Conservation (phyloP, 2,329 filamentous ascomycete species). For the Neonectria magnoliae region DNA sequence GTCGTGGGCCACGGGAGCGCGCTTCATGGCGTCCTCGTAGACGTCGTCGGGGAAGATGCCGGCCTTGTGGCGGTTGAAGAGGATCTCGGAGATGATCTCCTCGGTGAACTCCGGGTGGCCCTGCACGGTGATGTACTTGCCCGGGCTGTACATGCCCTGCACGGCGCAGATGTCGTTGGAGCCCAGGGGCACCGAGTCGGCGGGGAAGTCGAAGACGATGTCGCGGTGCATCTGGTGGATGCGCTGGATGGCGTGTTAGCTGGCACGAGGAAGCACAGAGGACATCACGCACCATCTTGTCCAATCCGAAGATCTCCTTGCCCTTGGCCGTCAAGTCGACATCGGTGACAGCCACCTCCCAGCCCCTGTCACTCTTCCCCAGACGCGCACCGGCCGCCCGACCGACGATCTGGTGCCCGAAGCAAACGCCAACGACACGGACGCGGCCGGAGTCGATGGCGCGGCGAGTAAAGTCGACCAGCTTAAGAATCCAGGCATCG, state of each 20-base stretch:
- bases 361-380: constrained; percentile 52
- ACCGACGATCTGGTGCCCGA: constrained; percentile 60
- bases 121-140: constrained; percentile 54
- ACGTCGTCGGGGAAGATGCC: constrained; percentile 77
- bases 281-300: constrained; percentile 44
- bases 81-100: constrained; percentile 51
- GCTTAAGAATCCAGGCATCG: constrained; percentile 55
- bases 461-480: constrained; percentile 51
- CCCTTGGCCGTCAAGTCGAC: constrained; percentile 53
- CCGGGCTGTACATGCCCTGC: constrained; percentile 55
- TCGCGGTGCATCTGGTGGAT: constrained; percentile 62
- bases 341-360: constrained; percentile 57
- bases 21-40: constrained; percentile 73
- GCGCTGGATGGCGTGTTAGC: constrained; percentile 60
- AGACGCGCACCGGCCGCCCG: constrained; percentile 53
- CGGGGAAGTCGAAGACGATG: constrained; percentile 53
- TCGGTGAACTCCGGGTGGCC: constrained; percentile 59
- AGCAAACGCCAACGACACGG: constrained; percentile 64
- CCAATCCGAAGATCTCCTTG: constrained; percentile 51
- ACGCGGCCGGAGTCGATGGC: constrained; percentile 61
- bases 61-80: constrained; percentile 64
- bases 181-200: constrained; percentile 52
- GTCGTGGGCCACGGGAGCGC: constrained; percentile 77
- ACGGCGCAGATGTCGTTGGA: constrained; percentile 53
- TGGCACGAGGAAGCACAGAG: constrained; percentile 53